These are phyloP conservation scores for Aspergillus sp. DNA, from an alignment of 2,329 filamentous ascomycete genomes.

Conservation along the genomic window DNA sequence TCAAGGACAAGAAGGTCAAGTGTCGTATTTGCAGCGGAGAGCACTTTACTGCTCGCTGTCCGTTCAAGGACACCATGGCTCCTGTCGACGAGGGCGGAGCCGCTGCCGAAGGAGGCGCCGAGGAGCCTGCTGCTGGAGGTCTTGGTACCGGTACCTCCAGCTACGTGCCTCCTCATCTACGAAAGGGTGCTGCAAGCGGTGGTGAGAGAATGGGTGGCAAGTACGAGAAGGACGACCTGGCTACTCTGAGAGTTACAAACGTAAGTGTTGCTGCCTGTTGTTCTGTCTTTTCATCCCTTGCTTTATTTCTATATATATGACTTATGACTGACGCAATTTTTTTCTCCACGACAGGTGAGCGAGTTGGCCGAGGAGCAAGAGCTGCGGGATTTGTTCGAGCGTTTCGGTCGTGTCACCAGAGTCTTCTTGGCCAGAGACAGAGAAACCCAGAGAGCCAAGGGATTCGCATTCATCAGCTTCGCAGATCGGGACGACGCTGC, in stretches of 20 bases:
- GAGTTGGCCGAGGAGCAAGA: conserved; percentile 96
- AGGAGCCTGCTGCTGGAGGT: conserved; percentile 48
- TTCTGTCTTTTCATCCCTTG: too few species aligned
- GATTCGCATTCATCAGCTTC: conserved; percentile 98
- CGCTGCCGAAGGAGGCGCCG: conserved; percentile 41
- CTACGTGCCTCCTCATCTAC: conserved; percentile 91
- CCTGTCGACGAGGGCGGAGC: conserved; percentile 48
- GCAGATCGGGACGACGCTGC: conserved; percentile 84
- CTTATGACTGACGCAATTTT: neutral
- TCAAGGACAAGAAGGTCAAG: conserved; percentile 99
- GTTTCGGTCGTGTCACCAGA: conserved; percentile 91
- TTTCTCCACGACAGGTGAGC: conserved; percentile 60
- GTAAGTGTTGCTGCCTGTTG: conserved; percentile 51
- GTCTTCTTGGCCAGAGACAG: conserved; percentile 98
- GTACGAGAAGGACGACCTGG: conserved; percentile 93
- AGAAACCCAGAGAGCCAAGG: conserved; percentile 93
- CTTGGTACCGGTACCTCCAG: conserved; percentile 67
- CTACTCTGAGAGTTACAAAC: conserved; percentile 95
- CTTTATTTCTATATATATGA: conserved; percentile 2
- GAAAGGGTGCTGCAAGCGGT: conserved; percentile 55
- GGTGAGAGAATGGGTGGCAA: conserved; percentile 89
- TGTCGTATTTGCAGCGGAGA: conserved; percentile 98
- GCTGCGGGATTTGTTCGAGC: conserved; percentile 95
- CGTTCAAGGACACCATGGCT: conserved; percentile 99
- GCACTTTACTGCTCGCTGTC: conserved; percentile 98